These are phyloP conservation scores for Yueomyces sinensis DNA, from an alignment of 805 yeast genomes.

Conservation along the genomic window DNA sequence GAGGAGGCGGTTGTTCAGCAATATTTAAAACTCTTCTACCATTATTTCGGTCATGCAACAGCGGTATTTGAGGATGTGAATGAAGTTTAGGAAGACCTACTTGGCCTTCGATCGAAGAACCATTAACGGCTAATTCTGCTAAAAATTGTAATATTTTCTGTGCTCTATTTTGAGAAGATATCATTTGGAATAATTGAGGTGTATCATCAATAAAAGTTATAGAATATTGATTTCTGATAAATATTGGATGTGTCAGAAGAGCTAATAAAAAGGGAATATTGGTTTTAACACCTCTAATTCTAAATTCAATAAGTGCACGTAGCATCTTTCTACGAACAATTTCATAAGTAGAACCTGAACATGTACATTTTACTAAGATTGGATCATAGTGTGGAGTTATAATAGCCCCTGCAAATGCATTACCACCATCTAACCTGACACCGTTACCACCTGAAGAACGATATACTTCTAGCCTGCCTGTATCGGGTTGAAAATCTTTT, in stretches of 20 bases:
- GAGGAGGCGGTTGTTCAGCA: conserved; percentile 36
- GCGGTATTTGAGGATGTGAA: conserved; percentile 64
- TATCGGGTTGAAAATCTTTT: conserved; percentile 92
- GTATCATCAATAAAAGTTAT: conserved; percentile 98
- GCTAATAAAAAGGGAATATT: conserved; percentile 92
- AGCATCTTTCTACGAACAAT: conserved; percentile 94
- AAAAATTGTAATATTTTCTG: conserved; percentile 78
- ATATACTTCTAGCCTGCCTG: conserved; percentile 94
- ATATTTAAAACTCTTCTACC: conserved; percentile 46
- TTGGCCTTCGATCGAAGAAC: conserved; percentile 90
- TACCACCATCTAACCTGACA: conserved; percentile 95
- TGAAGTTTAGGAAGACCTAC: conserved; percentile 74
- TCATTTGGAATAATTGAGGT: conserved; percentile 87
- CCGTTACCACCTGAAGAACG: conserved; percentile 98
- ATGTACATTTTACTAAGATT: conserved; percentile 91
- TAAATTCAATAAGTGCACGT: conserved; percentile 87
- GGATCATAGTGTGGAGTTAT: conserved; percentile 95
- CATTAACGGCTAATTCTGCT: conserved; percentile 88
- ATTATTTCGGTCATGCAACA: conserved; percentile 38
- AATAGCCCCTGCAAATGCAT: conserved; percentile 91
- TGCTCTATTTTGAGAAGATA: conserved; percentile 89
- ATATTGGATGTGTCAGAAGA: conserved; percentile 73
- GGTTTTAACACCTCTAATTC: conserved; percentile 97
- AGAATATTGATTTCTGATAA: conserved; percentile 81
- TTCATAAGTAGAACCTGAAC: conserved; percentile 92